These are phyloP conservation scores for Rhizophora apiculata DNA, from an alignment of 345 rosid species.

Conservation along the genomic window DNA sequence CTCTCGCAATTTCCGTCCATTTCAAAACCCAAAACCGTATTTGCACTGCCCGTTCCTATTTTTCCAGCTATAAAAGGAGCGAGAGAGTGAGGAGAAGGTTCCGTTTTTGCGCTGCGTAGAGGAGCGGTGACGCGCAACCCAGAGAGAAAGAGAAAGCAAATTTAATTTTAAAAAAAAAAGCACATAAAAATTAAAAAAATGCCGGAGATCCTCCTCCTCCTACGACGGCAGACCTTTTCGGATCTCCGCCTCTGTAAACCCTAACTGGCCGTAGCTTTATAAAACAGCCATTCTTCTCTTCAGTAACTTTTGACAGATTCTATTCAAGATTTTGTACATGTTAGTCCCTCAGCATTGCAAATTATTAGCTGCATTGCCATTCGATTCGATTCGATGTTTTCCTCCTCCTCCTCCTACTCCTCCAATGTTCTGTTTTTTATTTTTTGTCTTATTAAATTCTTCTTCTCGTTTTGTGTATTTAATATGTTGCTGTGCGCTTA, in stretches of 20 bases:
- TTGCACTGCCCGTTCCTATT: background rate
- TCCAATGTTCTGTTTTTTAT: background rate
- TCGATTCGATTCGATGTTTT: background rate
- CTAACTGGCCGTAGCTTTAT: too few relatives aligned
- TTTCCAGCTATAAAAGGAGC: slow-evolving; percentile 5
- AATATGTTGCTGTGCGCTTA: background rate
- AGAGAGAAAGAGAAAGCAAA: slow-evolving; percentile 27
- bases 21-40: slow-evolving; percentile 15
- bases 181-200: too few relatives aligned
- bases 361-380: slow-evolving; percentile 15
- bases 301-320: too few relatives aligned
- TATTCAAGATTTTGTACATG: too few relatives aligned
- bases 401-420: background rate
- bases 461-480: background rate
- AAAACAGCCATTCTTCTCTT: too few relatives aligned
- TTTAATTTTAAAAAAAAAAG: too few relatives aligned
- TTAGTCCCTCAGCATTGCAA: background rate
- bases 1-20: background rate
- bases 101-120: slow-evolving; percentile 48
- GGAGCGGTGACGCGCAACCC: slow-evolving; percentile 35
- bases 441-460: background rate
- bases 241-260: too few relatives aligned
- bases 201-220: slow-evolving; percentile 2
- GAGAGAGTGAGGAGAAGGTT: slow-evolving; percentile 47
- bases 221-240: too few relatives aligned